Evolutionary conservation across 768 basidiomycete genomes (phyloP).

Genomic region (Phylloporus sp.): DNA sequence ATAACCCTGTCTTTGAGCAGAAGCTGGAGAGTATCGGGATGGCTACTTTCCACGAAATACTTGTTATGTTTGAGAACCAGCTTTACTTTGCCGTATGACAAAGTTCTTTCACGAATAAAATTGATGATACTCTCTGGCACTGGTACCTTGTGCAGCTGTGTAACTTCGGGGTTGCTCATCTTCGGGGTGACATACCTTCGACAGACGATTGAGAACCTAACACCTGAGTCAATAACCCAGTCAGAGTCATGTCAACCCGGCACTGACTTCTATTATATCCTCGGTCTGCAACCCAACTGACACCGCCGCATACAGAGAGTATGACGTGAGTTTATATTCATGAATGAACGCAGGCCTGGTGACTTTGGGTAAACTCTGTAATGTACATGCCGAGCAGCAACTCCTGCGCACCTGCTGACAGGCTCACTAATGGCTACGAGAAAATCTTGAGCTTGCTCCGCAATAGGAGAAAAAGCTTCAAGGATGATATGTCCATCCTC

Average conservation of each 20-base stretch:
- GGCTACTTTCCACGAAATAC: constrained; percentile 93
- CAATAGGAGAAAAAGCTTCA: constrained; percentile 96
- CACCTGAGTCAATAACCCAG: constrained; percentile 31
- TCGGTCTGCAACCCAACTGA: constrained; percentile 97
- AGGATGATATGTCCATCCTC: constrained; percentile 91
- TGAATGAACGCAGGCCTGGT: constrained; percentile 93
- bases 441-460: constrained; percentile 98
- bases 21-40: constrained; percentile 87
- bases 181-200: constrained; percentile 44
- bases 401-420: constrained; percentile 81
- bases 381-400: constrained; percentile 26
- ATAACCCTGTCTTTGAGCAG: constrained; percentile 85
- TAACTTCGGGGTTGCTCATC: not conserved
- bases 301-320: constrained; percentile 97
- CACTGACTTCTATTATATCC: constrained; percentile 92
- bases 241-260: constrained; percentile 12
- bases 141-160: constrained; percentile 58
- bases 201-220: constrained; percentile 75
- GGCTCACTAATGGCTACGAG: constrained; percentile 97
- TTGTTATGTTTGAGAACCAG: constrained; percentile 97
- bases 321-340: constrained; percentile 97
- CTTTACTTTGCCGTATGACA: constrained; percentile 98
- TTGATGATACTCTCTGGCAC: constrained; percentile 81
- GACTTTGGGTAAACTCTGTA: constrained; percentile 12
- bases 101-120: constrained; percentile 88